Evolutionary conservation across 2,329 filamentous ascomycete genomes (phyloP).

Genomic region (Fusarium nygamai): DNA sequence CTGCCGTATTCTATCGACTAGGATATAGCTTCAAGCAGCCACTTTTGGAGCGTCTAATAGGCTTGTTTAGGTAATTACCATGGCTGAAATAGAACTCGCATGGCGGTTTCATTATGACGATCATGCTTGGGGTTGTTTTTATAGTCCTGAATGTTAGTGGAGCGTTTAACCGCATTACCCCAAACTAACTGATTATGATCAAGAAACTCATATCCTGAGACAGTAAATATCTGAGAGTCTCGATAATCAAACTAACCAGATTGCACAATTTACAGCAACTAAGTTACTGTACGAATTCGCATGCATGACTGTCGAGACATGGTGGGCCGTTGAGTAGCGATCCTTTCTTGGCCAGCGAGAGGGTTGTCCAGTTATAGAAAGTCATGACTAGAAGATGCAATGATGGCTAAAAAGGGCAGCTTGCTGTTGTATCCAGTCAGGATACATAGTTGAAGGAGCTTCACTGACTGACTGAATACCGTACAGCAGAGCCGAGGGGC

Average conservation of each 20-base stretch:
- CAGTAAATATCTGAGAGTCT: not conserved
- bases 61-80: constrained; percentile 3
- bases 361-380: not conserved
- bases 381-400: not conserved
- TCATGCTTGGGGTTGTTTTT: constrained; percentile 24
- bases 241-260: constrained; percentile 1
- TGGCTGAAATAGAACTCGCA: constrained; percentile 15
- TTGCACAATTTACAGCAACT: not conserved
- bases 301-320: not conserved
- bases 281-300: not conserved
- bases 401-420: constrained; percentile 2
- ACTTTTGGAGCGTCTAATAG: constrained; percentile 6
- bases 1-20: constrained; percentile 10
- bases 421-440: not conserved
- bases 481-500: constrained; percentile 17
- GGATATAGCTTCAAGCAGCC: constrained; percentile 3
- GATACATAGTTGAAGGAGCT: not conserved
- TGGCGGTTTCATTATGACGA: constrained; percentile 28
- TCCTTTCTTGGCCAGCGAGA: constrained; percentile 13
- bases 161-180: constrained; percentile 3
- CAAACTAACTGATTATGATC: constrained; percentile 3
- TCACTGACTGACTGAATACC: constrained; percentile 7
- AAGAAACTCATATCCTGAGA: not conserved
- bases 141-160: constrained; percentile 7
- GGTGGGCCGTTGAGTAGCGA: constrained; percentile 1